Percentiles rank a stretch among this genome's conserved stretches.
These are phyloP conservation scores for Macroventuria anomochaeta DNA, from an alignment of 2,329 filamentous ascomycete genomes.

Conservation along the genomic window DNA sequence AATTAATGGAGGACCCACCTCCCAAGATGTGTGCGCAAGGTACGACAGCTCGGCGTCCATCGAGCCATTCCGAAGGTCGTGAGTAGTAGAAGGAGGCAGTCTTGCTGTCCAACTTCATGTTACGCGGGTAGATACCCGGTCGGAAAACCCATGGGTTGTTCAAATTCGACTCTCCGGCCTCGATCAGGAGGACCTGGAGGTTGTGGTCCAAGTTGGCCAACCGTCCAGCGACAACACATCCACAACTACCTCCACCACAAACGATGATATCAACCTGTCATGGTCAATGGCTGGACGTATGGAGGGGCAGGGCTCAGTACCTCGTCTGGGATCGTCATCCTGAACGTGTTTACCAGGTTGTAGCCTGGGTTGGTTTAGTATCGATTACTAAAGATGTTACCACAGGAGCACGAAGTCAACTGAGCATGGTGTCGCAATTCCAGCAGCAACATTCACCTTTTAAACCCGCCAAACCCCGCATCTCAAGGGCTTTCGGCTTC, in stretches of 20 bases:
- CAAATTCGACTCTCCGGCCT: slow-evolving; percentile 74
- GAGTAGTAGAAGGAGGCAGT: slow-evolving; percentile 84
- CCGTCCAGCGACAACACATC: slow-evolving; percentile 59
- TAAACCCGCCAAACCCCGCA: slow-evolving; percentile 45
- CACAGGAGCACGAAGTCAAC: slow-evolving; percentile 42
- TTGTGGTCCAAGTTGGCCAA: slow-evolving; percentile 79
- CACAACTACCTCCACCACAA: slow-evolving; percentile 74
- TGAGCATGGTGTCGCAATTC: slow-evolving; percentile 26
- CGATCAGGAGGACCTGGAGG: slow-evolving; percentile 72
- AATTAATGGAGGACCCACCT: slow-evolving; percentile 77
- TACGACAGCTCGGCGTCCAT: slow-evolving; percentile 74
- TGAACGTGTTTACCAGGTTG: slow-evolving; percentile 18
- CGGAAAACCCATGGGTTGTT: slow-evolving; percentile 81
- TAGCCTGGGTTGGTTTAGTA: neutral
- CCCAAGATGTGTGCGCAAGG: slow-evolving; percentile 76
- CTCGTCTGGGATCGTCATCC: slow-evolving; percentile 73
- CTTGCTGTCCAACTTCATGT: slow-evolving; percentile 82
- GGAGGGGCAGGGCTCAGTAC: slow-evolving; percentile 14
- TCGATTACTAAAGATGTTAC: slow-evolving; percentile 18
- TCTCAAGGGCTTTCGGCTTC: slow-evolving; percentile 28
- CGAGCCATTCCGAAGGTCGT: slow-evolving; percentile 73
- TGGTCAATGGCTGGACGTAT: slow-evolving; percentile 9
- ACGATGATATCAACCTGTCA: slow-evolving; percentile 75
- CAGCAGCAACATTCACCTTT: slow-evolving; percentile 28
- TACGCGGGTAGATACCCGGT: slow-evolving; percentile 76